These are phyloP conservation scores for Primulina tabacum DNA, from an alignment of 257 asterid species.

Conservation along the genomic window DNA sequence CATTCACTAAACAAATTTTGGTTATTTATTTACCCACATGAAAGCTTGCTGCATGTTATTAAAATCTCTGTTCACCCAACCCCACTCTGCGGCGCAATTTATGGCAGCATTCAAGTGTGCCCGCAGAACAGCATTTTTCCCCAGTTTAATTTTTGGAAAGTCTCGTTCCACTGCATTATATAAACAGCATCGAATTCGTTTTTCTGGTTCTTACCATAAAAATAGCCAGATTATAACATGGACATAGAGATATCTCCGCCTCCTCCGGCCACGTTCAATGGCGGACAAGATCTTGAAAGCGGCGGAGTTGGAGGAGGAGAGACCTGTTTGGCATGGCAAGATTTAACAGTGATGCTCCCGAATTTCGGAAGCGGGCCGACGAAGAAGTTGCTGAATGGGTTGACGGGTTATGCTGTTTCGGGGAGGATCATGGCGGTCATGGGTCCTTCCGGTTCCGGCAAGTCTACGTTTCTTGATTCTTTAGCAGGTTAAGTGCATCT, in stretches of 20 bases:
- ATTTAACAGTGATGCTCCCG: conserved; percentile 63
- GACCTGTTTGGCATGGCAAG: conserved; percentile 68
- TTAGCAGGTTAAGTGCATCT: conserved; percentile 52
- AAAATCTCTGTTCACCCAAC: conserved; percentile 32
- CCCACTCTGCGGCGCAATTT: conserved; percentile 33
- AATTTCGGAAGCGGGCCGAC: conserved; percentile 67
- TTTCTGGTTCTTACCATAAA: background rate
- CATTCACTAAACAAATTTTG: too few species aligned
- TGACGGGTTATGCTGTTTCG: conserved; percentile 73
- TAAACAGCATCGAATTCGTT: background rate
- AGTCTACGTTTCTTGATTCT: conserved; percentile 80
- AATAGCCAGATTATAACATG: conserved; percentile 20
- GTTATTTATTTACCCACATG: background rate
- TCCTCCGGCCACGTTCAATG: conserved; percentile 2
- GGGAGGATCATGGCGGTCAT: conserved; percentile 83
- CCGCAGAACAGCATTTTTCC: background rate
- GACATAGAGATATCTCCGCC: conserved; percentile 42
- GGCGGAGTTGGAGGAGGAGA: conserved; percentile 22
- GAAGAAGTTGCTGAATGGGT: conserved; percentile 55
- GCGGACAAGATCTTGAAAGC: conserved; percentile 26
- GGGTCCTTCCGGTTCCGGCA: conserved; percentile 98
- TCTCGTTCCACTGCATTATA: background rate
- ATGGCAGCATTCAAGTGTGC: conserved; percentile 32
- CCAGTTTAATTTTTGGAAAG: background rate
- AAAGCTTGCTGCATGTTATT: background rate